Evolutionary conservation across 768 basidiomycete genomes (phyloP), one percentile per base, ranked within the genome.

Genomic region (Suillus lakei): DNA sequence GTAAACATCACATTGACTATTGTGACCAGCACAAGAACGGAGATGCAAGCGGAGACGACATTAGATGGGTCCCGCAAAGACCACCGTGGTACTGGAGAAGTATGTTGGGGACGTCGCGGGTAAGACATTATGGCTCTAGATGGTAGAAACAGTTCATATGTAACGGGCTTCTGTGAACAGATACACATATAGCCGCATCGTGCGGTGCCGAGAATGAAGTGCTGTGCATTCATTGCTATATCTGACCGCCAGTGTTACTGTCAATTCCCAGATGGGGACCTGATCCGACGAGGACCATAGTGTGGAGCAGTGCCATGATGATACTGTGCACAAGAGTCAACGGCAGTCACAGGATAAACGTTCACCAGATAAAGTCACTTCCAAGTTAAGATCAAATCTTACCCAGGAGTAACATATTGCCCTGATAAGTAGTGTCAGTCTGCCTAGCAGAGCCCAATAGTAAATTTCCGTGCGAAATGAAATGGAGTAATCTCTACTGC

Each of bases 1-100:
- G 72, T 73, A 28, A 66, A 67, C 6, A 60, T 23, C 48, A 76
- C 60, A 15, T 75, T 76, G 62, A 70, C 43, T 36, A 70, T 15
- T 2, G 74, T 75, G 62, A 76, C 67, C 23, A 54, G 54, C 23
- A 64, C 67, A 16, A 75, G 70, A 54, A 65, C 65, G 21, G 61
- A 56, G 48, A 76, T 67, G 41, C 71, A 75, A 26, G 50, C 56
- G 9, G 67, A 34, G n/a, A 48, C 21, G 38, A 55, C 62, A 38
- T 26, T 65, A 32, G 34, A 43, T 21, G 38, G 39, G 32, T 46
- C 38, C 32, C 62, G 53, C 28, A 55, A 55, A 28, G 53, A 59
- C 41, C 56, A 59, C 18, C 7, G 26, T 4, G 32, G 41, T 61
- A 21, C 3, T 59, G 36, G 55, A 15, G 36, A 30, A 23, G 62